phyloP scores from a whole-genome alignment of 1,139 yeast genomes.

The Pichia kudriavzevii region DNA sequence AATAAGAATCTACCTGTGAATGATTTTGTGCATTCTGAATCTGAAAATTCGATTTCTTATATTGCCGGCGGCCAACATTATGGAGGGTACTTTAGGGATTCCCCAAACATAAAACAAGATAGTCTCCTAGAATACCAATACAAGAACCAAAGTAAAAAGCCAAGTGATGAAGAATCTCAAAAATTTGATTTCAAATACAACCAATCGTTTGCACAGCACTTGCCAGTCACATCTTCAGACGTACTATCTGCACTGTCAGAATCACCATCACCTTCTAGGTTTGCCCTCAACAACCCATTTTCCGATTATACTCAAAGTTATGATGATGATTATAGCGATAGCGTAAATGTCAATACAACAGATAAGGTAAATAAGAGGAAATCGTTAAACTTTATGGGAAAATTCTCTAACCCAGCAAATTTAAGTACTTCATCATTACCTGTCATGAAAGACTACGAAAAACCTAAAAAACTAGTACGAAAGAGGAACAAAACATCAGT shows the following conservation, averaged over 20 bases:
- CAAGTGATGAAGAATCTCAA: too few species aligned
- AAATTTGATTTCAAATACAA: too few species aligned
- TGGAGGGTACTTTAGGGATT: neutral
- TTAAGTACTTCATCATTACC: conserved; percentile 13
- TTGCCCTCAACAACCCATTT: conserved; percentile 13
- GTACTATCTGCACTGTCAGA: neutral
- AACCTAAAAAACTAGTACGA: conserved; percentile 16
- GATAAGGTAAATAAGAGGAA: conserved; percentile 8
- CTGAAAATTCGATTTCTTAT: conserved; percentile 15
- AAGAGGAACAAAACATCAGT: conserved; percentile 17
- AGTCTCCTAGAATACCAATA: too few species aligned
- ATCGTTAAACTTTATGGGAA: conserved; percentile 12
- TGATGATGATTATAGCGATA: conserved; percentile 10
- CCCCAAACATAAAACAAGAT: neutral
- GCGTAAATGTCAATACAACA: neutral
- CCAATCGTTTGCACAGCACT: neutral
- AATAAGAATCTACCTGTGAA: conserved; percentile 10
- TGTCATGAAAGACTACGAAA: conserved; percentile 6
- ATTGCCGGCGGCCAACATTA: conserved; percentile 1
- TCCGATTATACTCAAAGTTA: conserved; percentile 12
- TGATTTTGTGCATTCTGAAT: conserved; percentile 15
- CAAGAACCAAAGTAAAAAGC: neutral
- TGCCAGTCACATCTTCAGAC: neutral
- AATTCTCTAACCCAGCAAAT: conserved; percentile 8
- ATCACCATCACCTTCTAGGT: neutral